Evolutionary conservation across 2,329 filamentous ascomycete genomes (phyloP), one percentile per base, ranked within the genome.

Genomic region (Hypoxylon rubiginosum): DNA sequence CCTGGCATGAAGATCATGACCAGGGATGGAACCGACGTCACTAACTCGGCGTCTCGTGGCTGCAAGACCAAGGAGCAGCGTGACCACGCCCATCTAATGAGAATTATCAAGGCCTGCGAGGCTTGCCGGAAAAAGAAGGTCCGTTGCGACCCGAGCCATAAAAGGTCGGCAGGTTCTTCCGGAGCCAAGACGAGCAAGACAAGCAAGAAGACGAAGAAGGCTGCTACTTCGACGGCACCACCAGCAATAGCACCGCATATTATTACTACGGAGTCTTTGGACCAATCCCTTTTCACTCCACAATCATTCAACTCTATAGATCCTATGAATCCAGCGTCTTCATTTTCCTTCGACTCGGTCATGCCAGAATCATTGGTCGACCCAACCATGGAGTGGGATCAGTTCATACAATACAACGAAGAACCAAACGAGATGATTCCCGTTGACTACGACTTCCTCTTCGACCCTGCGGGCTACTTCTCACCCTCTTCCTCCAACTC

Each of bases 1-100:
- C 87, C 87, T 7, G 88, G 88, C 56, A 90, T 90, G 86, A 88
- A 88, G 75, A 90, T 91, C 68, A 83, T 90, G 80, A 90, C 88
- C 62, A 86, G 83, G 75, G 87, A 89, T 68, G 88, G 88, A 51
- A 79, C 80, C 45, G 88, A 91, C 74, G 85, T 91, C 60, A 91
- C 88, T 48, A 86, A 88, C 76, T 83, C 85, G 59, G 86, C 86
- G 13, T 88, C 86, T 15, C 83, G 88, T 41, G 87, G 88, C 34
- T 87, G 84, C 76, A 90, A 90, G 80, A 89, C 88, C 56, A 89
- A 88, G 82, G 88, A 90, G 80, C 88, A 90, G 80, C 84, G 88
- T 34, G 88, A 90, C 57, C 88, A 90, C 73, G 88, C 88, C 5
- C 88, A 90, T 70, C 79, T 90, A 50, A 90, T 91, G 86, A 82